Base-by-base conservation (phyloP, 2,329 filamentous ascomycete species). In the Alternaria incomplexa region DNA sequence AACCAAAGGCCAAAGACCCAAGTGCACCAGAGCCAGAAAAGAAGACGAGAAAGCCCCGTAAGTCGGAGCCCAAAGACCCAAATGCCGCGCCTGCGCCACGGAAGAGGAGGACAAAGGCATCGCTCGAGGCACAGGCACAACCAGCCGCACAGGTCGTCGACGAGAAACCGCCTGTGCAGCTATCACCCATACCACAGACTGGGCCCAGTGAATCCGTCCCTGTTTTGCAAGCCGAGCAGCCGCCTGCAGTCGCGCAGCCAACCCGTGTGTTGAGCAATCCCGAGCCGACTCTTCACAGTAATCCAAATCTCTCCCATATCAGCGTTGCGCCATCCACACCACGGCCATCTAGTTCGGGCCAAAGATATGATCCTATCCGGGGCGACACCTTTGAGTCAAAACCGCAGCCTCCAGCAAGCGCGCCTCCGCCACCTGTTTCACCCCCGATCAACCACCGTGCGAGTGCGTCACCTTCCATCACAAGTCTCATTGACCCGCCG, bases 401-500 rank as follows among this genome's bases (percentile, higher is more conserved):
- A 45, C 79, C 82, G 20, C 79, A 74, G 63, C 80, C 55, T 69
- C 77, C 68, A 63, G 83, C 82, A 67, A 84, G 77, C 65, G 82
- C 81, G 25, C 78, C 84, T 20, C 79, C 84, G 23, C 79, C 84
- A 20, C 77, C 82, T n/a, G 81, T 82, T 58, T 81, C 81, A n/a
- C 82, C 83, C 8, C 86, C 79, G 75, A 73, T 86, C 57, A 90
- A 91, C 79, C 88, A 91, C 80, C 88, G 91, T 58, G 91, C 92
- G n/a, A 95, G 92, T 76, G 91, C 91, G 43, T 97, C 95, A 5
- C 94, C 95, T 1, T 95, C 95, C 3, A 97, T 97, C 70, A 91
- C 93, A 6, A 97, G 93, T 80, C 86, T 97, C 61, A 92, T 97
- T 54, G 93, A 97, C 70, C 91, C 90, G 32, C 86, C 87, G 3